Percentiles rank a stretch among this genome's conserved stretches.
These are phyloP conservation scores for Hansfordia pulvinata DNA, from an alignment of 2,329 filamentous ascomycete genomes.

Conservation along the genomic window DNA sequence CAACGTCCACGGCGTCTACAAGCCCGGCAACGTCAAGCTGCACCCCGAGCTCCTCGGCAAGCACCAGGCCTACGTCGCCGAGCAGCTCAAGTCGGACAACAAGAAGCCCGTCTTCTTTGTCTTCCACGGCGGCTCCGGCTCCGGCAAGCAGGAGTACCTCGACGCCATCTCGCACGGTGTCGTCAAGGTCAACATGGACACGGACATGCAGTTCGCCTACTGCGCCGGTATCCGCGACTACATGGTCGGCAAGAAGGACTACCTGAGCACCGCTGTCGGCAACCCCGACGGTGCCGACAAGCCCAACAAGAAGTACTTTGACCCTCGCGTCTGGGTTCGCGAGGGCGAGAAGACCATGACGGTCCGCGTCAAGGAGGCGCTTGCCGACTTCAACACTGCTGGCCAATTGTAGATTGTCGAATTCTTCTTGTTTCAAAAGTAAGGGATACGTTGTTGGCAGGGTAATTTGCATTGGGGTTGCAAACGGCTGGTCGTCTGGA, in stretches of 20 bases:
- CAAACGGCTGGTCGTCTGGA: no score
- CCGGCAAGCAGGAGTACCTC: conserved; percentile 77
- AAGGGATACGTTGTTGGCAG: no score
- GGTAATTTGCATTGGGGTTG: no score
- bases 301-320: conserved; percentile 96
- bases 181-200: conserved; percentile 99
- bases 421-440: no score
- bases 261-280: conserved; percentile 73
- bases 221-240: conserved; percentile 87
- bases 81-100: conserved; percentile 57
- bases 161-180: conserved; percentile 88
- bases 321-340: conserved; percentile 88
- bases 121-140: conserved; percentile 97
- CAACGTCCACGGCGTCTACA: conserved; percentile 98
- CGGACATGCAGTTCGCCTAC: conserved; percentile 94
- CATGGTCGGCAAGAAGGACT: conserved; percentile 88
- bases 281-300: conserved; percentile 95
- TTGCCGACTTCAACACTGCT: conserved; percentile 85
- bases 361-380: conserved; percentile 62
- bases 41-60: conserved; percentile 92
- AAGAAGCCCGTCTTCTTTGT: conserved; percentile 97
- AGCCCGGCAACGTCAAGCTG: conserved; percentile 92
- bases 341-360: conserved; percentile 97
- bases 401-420: conserved; percentile 55
- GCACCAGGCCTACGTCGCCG: conserved; percentile 86